Conservation (phyloP, 768 basidiomycete genomes). For the Tephrocybe sp. region DNA sequence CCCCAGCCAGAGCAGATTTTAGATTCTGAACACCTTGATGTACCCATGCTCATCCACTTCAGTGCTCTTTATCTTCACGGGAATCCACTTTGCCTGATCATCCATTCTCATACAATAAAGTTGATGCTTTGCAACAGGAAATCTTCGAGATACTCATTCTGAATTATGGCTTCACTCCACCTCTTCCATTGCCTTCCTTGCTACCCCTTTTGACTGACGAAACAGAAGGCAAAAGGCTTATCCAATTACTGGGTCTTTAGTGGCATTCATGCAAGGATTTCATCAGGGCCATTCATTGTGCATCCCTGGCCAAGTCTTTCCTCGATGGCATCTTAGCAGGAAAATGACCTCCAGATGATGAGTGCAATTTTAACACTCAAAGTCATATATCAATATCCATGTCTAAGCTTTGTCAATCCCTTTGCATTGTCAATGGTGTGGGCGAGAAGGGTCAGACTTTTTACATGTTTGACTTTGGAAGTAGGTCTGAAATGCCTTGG, state of each 20-base stretch:
- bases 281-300: neutral
- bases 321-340: neutral
- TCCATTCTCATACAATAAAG: neutral
- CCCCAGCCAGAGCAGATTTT: neutral
- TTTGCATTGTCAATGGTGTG: neutral
- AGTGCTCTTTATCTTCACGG: neutral
- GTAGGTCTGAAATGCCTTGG: neutral
- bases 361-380: neutral
- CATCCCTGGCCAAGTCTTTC: neutral
- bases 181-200: neutral
- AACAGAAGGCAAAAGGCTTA: neutral
- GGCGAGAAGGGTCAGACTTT: neutral
- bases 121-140: neutral
- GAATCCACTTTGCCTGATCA: no score
- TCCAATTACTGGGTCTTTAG: neutral
- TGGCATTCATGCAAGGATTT: neutral
- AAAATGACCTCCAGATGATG: neutral
- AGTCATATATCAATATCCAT: neutral
- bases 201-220: neutral
- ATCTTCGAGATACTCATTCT: neutral
- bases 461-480: slow-evolving; percentile 1
- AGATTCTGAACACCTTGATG: neutral
- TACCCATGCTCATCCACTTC: neutral
- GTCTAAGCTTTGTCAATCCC: neutral
- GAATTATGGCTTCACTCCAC: slow-evolving; percentile 1